A percentile compares a stretch with the other conserved stretches of the same genome.
phyloP scores from a whole-genome alignment of 768 basidiomycete species.

The Tricholoma terreum region DNA sequence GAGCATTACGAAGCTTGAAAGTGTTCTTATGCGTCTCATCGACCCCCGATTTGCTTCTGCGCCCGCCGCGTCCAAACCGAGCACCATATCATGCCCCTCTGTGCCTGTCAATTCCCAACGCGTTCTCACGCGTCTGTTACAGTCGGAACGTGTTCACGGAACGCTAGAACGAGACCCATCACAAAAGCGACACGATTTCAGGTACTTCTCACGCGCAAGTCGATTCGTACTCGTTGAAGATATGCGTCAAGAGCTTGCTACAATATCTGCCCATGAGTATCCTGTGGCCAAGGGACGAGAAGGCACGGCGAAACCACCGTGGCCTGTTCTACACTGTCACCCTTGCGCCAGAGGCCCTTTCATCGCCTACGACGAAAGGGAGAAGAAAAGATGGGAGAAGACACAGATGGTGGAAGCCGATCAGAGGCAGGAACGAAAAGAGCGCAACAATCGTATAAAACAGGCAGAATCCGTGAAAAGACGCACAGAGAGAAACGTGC shows the following conservation, averaged over 20 bases:
- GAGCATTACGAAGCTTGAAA: conserved; percentile 68
- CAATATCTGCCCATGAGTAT: conserved; percentile 85
- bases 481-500: conserved; percentile 35
- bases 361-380: conserved; percentile 69
- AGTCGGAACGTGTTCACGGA: conserved; percentile 84
- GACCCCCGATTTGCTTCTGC: conserved; percentile 29
- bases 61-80: conserved; percentile 11
- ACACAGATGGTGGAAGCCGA: conserved; percentile 44
- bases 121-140: conserved; percentile 59
- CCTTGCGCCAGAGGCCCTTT: conserved; percentile 73
- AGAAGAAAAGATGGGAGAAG: conserved; percentile 65
- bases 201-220: conserved; percentile 74
- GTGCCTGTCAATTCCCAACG: conserved; percentile 35
- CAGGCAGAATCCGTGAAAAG: conserved; percentile 35
- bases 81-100: conserved; percentile 17
- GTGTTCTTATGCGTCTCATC: conserved; percentile 67
- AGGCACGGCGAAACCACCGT: conserved; percentile 54
- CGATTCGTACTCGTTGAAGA: conserved; percentile 94
- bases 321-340: conserved; percentile 84
- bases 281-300: conserved; percentile 49
- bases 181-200: conserved; percentile 82
- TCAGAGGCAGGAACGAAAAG: conserved; percentile 38
- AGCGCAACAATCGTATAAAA: conserved; percentile 29
- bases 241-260: conserved; percentile 75
- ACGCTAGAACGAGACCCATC: conserved; percentile 89